Base-by-base conservation (phyloP, 1,284 basidiomycete genomes). In the Albatrellus sp. region DNA sequence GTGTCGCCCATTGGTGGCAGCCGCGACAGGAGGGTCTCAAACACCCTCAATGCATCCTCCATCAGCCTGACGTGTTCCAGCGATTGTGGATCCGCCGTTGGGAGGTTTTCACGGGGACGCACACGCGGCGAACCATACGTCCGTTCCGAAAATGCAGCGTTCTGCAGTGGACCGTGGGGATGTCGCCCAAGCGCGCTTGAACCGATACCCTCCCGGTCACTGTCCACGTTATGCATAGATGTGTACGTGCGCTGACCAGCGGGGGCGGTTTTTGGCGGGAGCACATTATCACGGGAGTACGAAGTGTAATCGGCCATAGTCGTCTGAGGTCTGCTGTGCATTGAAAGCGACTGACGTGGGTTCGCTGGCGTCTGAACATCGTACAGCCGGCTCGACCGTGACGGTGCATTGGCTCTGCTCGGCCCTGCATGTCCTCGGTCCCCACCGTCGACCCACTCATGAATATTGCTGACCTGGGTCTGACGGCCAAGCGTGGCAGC, bases 61-160 rank as follows among this genome's bases (percentile, higher is more conserved):
- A 88, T 75, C 36, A 89, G 61, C 17, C 69, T 64, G 0, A 73
- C 66, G 53, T 87, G 85, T 50, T 87, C 80, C 1, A 70, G 36
- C 24, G 48, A 65, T 50, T 54, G 65, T 24, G 47, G 46, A 17
- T 49, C 44, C 32, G 46, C 9, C 8, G 42, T 40, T 13, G 28
- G 31, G 8, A 37, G 41, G 2, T 40, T 46, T 10, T n/a, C 39
- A 14, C 37, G 14, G 13, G 46, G 40, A 12, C 48, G 46, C 24
- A 43, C 35, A 30, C 45, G 48, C 2, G 52, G 52, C 1, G 51
- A 52, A 8, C 52, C 50, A 37, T 53, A 53, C 2, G 51, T 47
- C 37, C 52, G 40, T 16, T 53, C 52, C 30, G 50, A 42, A 6
- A 48, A 43, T 7, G 30, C 12, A 2, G 47, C 43, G 12, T 43